Evolutionary conservation across 257 asterid genomes (phyloP), one percentile per base, ranked within the genome.

Genomic region (Prunella vulgaris): DNA sequence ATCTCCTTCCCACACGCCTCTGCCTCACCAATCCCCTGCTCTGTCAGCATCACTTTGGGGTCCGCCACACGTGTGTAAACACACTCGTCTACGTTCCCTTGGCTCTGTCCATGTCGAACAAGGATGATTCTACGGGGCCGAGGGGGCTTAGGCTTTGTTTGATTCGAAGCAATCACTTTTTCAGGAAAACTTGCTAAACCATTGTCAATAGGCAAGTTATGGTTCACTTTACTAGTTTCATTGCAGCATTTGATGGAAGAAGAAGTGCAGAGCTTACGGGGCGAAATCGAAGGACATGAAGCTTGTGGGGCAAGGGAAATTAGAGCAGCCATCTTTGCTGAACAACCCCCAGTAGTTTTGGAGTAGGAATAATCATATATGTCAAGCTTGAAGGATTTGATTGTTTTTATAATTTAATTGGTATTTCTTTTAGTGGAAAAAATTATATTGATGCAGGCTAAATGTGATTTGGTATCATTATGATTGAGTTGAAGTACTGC

Each of bases 61-160:
- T 89, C 96, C 0, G 96, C 92, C 24, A 89, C 87, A 44, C 92
- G 76, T 4, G 92, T 78, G 73, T 89, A 89, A 8, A 87, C 83
- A 9, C 85, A 68, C 64, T 89, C 96, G 64, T 89, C 96, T 9
- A 87, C 88, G 24, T 89, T 89, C 17, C 96, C 96, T 51, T 83
- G 84, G 68, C 96, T 87, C 75, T 89, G 86, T 0, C 96, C 94
- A 74, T 89, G 96, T 8, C 94, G 79, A 1, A 89, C 94, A 0
- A 89, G 88, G 17, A 89, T 82, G 25, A 89, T 89, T 69, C 94
- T 60, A 2, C 81, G 76, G 4, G 96, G 94, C 62, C 94, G 74
- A 3, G 92, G 94, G n/a, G 92, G 94, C 72, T 74, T 79, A 0
- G 71, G 12, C 28, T 46, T 17, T 3, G 38, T 28, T 44, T 58